Percentiles rank a stretch among this genome's conserved stretches.
phyloP scores from a whole-genome alignment of 805 yeast species.

The Kuraishia piskuri region DNA sequence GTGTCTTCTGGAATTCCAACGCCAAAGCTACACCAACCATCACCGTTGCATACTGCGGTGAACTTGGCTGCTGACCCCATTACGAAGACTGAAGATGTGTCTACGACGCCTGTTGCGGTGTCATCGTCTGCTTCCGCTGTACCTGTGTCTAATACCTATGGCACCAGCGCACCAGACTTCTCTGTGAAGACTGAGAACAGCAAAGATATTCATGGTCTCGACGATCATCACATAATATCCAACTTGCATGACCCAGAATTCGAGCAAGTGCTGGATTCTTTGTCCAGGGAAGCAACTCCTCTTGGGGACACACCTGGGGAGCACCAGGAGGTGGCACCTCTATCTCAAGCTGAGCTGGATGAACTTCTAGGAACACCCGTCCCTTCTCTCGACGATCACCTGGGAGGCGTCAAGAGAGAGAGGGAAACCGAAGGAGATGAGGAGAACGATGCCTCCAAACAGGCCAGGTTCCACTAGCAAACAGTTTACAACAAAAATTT shows the following conservation, averaged over 20 bases:
- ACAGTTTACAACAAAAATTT: too few species aligned
- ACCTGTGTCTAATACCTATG: neutral
- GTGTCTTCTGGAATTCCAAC: neutral
- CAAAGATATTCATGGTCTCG: neutral
- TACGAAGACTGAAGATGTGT: neutral
- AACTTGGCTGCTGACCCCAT: neutral
- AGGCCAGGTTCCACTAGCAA: neutral
- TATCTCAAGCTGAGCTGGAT: constrained; percentile 14
- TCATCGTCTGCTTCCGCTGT: neutral
- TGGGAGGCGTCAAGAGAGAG: constrained; percentile 1
- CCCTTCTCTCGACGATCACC: neutral
- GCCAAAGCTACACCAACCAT: neutral
- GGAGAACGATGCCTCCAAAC: neutral
- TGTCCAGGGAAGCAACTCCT: constrained; percentile 11
- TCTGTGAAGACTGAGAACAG: neutral
- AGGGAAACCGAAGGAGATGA: neutral
- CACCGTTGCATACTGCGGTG: neutral
- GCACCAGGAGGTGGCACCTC: neutral
- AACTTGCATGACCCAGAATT: constrained; percentile 7
- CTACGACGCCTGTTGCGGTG: neutral
- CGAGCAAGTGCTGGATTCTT: constrained; percentile 10
- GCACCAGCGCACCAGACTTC: neutral
- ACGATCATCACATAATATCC: neutral
- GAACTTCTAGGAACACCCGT: constrained; percentile 7
- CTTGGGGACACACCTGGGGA: neutral